Base-by-base conservation (phyloP, 2,329 filamentous ascomycete genomes). In the Hymenoscyphus occultus region DNA sequence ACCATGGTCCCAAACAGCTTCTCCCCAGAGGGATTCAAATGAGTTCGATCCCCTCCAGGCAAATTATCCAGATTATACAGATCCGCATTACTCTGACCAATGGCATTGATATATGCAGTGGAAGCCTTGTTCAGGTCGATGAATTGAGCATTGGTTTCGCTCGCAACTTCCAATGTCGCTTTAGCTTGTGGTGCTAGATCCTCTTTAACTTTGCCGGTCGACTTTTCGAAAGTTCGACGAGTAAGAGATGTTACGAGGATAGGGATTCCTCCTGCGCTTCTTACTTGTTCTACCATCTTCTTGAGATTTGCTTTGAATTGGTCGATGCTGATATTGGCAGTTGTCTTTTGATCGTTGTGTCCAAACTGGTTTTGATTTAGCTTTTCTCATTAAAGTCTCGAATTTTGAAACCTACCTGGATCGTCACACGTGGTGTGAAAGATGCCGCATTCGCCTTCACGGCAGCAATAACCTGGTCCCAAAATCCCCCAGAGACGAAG, bases 271-370 rank as follows among this genome's bases (percentile, higher is more conserved):
- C 75, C 76, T 48, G 74, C 75, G 42, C 65, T 51, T 5, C 56
- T 60, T 14, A 74, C 75, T 28, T 78, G 73, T 5, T 58, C 13
- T 9, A 71, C 76, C 31, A 77, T 79, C 0, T 66, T 69, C 10
- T 75, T 75, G 0, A 84, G 76, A 45, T 84, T 84, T 1, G 72
- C 71, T 16, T 75, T 75, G 73, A 78, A 84, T n/a, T 72, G 32
- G 0, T 56, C 64, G 31, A 82, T 66, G 1, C 72, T 73, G 32
- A 84, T 77, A 56, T 77, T 78, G 2, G 75, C 76, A 0, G 71
- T 74, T 0, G 74, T 10, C 66, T 83, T 84, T 66, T 84, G 81
- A 70, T 84, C 82, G 65, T 84, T 84, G 71, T 84, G 81, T 12
- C 82, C 82, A 62, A 84, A 84, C 71, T 74, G 69, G 1, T 69